Evolutionary conservation across 768 basidiomycete species (phyloP), one percentile per base, ranked within the genome.

Genomic region (Termitomyces sp.): DNA sequence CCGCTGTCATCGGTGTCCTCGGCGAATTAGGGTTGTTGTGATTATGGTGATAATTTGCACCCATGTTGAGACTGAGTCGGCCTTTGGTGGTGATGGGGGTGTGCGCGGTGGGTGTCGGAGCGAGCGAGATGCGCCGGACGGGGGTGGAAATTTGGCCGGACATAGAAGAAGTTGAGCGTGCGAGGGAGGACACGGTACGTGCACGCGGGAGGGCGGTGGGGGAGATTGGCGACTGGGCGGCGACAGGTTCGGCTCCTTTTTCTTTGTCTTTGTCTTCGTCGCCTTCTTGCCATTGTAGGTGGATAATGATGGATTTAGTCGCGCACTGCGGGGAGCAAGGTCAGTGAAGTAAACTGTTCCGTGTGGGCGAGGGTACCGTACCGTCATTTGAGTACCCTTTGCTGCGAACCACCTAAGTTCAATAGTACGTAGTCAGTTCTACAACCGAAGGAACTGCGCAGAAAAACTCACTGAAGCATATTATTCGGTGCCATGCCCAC

Each of bases 301-400:
- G 92, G 40, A 94, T 69, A 56, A 94, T 91, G 20, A 93, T 77
- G 2, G 89, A 91, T 71, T 94, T 94, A 0, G 92, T 94, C 1
- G 92, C 92, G 64, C 92, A 94, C 92, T 93, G 5, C 26, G 13
- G 36, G 9, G 24, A n/a, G 6, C 13, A 40, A 39, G 9, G n/a
- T 24, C 18, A 43, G 20, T n/a, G 7, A 20, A 43, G 34, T n/a
- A 44, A 14, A 42, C 24, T 33, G 52, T 22, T 33, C 12, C n/a
- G n/a, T 33, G 18, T 14, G 61, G 22, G 32, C 44, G 24, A 40
- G n/a, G 7, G 13, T 20, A 14, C 10, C 84, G 40, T 67, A 93
- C 93, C 30, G 93, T 95, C 88, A 95, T 94, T 67, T 91, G 90
- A 6, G 85, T 83, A 0, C 92, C 93, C 91, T 93, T 91, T 1